phyloP scores from a whole-genome alignment of 306 rosid species.

The Lotus japonicus region DNA sequence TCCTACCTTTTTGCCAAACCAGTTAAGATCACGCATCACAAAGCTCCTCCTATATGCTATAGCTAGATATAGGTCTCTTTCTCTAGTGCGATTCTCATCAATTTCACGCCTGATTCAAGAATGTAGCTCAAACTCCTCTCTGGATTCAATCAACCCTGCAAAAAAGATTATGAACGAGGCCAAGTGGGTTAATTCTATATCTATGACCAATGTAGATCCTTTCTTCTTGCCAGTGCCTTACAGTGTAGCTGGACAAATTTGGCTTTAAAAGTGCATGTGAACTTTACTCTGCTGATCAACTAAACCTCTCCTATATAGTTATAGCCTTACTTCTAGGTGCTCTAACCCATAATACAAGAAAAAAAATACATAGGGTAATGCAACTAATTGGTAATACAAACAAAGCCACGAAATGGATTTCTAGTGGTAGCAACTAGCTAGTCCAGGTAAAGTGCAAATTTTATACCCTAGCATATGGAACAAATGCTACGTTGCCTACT shows the following conservation, averaged over 20 bases:
- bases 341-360: too few relatives aligned
- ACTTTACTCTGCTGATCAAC: not conserved
- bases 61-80: too few relatives aligned
- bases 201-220: not conserved
- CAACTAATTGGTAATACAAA: too few relatives aligned
- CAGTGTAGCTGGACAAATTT: conserved; percentile 21
- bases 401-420: too few relatives aligned
- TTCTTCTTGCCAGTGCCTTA: conserved; percentile 15
- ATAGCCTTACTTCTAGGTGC: too few relatives aligned
- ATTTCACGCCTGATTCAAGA: conserved; percentile 9
- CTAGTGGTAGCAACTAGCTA: too few relatives aligned
- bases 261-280: not conserved
- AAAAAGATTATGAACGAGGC: not conserved
- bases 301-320: too few relatives aligned
- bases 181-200: conserved; percentile 28
- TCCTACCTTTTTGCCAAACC: conserved; percentile 17
- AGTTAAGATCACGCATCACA: conserved; percentile 53
- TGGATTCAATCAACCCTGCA: conserved; percentile 1
- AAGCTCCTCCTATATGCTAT: conserved; percentile 1
- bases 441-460: too few relatives aligned
- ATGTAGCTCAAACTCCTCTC: not conserved
- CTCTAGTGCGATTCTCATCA: conserved; percentile 35
- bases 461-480: too few relatives aligned
- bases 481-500: too few relatives aligned
- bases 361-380: too few relatives aligned